Percentiles rank a stretch among this genome's conserved stretches.
Evolutionary conservation across 73 alveolate genomes (phyloP).

Genomic region (Tetrahymena malaccensis): DNA sequence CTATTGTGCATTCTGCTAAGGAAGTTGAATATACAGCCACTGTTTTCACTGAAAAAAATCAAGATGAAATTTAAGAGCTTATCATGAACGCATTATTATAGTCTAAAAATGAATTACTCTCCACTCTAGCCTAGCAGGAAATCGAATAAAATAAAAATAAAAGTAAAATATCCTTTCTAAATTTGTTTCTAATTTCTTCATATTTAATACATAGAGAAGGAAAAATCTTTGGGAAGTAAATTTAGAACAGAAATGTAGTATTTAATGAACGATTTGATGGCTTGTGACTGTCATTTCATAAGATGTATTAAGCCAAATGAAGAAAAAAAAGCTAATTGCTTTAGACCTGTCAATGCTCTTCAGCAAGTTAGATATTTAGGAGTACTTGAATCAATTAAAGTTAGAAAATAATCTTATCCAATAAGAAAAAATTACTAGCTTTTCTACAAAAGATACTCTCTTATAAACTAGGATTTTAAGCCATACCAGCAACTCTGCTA

Average conservation of each 20-base stretch:
- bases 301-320: constrained; percentile 94
- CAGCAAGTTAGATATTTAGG: constrained; percentile 92
- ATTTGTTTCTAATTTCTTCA: background rate
- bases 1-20: constrained; percentile 77
- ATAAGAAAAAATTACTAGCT: constrained; percentile 71
- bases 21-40: constrained; percentile 69
- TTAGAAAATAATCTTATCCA: constrained; percentile 87
- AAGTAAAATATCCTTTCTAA: constrained; percentile 44
- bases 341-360: constrained; percentile 69
- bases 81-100: background rate
- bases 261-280: constrained; percentile 73
- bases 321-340: constrained; percentile 50
- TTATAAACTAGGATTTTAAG: background rate
- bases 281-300: constrained; percentile 86
- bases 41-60: constrained; percentile 81
- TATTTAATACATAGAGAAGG: background rate
- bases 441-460: constrained; percentile 46
- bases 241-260: constrained; percentile 83
- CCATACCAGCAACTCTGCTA: background rate
- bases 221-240: constrained; percentile 39
- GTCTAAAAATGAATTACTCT: background rate
- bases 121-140: background rate
- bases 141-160: constrained; percentile 2
- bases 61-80: constrained; percentile 71
- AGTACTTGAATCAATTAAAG: constrained; percentile 87